Conservation (phyloP, 176 grass and related monocot genomes). For the Oryza brachyantha region DNA sequence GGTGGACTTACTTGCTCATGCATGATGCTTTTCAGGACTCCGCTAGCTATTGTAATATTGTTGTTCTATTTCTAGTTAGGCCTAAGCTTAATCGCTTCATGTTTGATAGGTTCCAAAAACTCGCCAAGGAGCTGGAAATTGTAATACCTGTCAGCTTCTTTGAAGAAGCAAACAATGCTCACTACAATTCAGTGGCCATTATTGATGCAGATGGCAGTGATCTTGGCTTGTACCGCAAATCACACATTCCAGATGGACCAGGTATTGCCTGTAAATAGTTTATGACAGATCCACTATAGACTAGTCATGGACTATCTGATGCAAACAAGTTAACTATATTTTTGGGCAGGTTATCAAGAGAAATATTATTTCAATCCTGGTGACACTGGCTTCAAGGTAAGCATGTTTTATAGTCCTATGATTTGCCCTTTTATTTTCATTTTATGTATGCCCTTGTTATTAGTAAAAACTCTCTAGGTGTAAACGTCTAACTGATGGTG, state of each 20-base stretch:
- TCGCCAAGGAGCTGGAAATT: slow-evolving; percentile 87
- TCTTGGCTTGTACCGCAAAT: slow-evolving; percentile 95
- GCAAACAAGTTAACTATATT: background rate
- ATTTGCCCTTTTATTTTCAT: no score
- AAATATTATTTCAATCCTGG: slow-evolving; percentile 96
- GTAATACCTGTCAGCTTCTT: slow-evolving; percentile 95
- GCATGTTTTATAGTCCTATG: background rate
- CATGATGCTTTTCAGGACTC: background rate
- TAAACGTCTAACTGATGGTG: background rate
- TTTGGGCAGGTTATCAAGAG: slow-evolving; percentile 83
- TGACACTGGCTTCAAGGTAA: slow-evolving; percentile 92
- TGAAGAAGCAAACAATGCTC: slow-evolving; percentile 93
- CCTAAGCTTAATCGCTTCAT: background rate
- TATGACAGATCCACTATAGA: background rate
- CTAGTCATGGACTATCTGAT: background rate
- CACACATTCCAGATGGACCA: slow-evolving; percentile 95
- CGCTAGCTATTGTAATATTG: background rate
- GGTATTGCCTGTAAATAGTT: slow-evolving; percentile 34
- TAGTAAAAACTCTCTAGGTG: background rate
- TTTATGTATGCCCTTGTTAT: background rate
- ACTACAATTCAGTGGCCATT: slow-evolving; percentile 94
- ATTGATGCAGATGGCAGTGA: slow-evolving; percentile 91
- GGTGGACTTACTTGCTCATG: slow-evolving; percentile 36
- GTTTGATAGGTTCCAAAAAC: slow-evolving; percentile 70
- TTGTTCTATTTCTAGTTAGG: background rate